Evolutionary conservation across 108 stramenopile genomes (phyloP).

Genomic region (Fistulifera solaris): DNA sequence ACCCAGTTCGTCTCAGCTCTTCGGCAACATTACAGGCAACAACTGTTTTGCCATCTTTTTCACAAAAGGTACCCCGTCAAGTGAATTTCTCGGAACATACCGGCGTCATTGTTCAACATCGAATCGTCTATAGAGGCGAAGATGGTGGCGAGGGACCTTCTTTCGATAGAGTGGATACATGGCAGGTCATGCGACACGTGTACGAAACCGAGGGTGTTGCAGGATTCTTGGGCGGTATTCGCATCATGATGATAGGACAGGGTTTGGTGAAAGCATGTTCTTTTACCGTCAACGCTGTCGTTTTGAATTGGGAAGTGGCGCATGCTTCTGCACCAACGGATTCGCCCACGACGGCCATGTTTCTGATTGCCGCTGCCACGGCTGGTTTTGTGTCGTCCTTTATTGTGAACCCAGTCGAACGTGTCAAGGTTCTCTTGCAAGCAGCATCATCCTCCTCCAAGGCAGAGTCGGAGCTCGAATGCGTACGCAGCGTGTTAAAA

Average conservation of each 20-base stretch:
- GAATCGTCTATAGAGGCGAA: too few species aligned
- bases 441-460: conserved; percentile 6
- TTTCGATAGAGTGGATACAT: too few species aligned
- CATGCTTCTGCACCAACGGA: too few species aligned
- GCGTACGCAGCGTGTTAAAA: conserved; percentile 21
- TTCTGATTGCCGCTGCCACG: conserved; percentile 35
- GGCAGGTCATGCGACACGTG: neutral
- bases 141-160: too few species aligned
- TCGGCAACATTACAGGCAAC: too few species aligned
- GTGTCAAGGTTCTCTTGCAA: conserved; percentile 49
- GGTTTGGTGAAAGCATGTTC: conserved; percentile 52
- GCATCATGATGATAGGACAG: conserved; percentile 42
- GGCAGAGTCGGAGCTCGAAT: conserved; percentile 26
- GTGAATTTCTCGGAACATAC: too few species aligned
- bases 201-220: conserved; percentile 13
- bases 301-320: conserved; percentile 16
- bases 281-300: conserved; percentile 51
- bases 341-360: too few species aligned
- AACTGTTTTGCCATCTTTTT: too few species aligned
- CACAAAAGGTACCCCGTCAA: too few species aligned
- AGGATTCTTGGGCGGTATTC: conserved; percentile 52
- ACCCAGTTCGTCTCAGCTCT: too few species aligned
- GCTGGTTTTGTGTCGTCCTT: conserved; percentile 46
- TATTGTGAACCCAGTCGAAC: conserved; percentile 44
- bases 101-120: too few species aligned